Evolutionary conservation across 305 asterid species (phyloP), one percentile per base, ranked within the genome.

Genomic region (Caryopteris hybrid): DNA sequence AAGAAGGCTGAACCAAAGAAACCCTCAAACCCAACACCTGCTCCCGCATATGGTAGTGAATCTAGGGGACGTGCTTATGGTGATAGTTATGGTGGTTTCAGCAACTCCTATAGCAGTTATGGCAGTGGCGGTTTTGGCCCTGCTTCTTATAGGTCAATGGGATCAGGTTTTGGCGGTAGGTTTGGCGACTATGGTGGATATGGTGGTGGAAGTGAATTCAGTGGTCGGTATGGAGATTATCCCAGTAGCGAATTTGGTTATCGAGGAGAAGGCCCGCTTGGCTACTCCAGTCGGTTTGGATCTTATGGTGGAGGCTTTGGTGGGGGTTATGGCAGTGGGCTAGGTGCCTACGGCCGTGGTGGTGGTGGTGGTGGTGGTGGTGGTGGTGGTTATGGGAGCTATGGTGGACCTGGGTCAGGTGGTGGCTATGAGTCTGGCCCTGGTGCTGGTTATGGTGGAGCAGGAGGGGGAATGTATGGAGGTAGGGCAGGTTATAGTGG

Each of bases 1-100:
- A 93, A 93, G 98, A 93, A 90, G 80, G 98, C 98, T 57, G 97
- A 93, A 90, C 98, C 97, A 84, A 93, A 93, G 97, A 93, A 90
- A 93, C 96, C 97, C 81, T 93, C 98, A 76, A 93, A 84, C 94
- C 90, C 92, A 47, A 85, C 87, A 57, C 88, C 88, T 53, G 87
- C 81, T 74, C 88, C 95, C 68, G 91, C 92, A 31, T 90, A 88
- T 67, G 86, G 86, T 90, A 93, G 97, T 90, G 84, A 93, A 58
- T 78, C 89, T 93, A 93, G 97, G 96, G 94, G 87, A 12, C 95
- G 94, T 59, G 81, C 82, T 70, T 85, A 85, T 80, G 88, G 83
- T 69, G 96, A 86, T 81, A 79, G 88, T 85, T 86, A 83, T 80
- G 92, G 95, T 74, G 89, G 89, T 79, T 85, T 82, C 71, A 82